Evolutionary conservation across 2,329 filamentous ascomycete genomes (phyloP).

Genomic region (Rhynchosporium agropyri): DNA sequence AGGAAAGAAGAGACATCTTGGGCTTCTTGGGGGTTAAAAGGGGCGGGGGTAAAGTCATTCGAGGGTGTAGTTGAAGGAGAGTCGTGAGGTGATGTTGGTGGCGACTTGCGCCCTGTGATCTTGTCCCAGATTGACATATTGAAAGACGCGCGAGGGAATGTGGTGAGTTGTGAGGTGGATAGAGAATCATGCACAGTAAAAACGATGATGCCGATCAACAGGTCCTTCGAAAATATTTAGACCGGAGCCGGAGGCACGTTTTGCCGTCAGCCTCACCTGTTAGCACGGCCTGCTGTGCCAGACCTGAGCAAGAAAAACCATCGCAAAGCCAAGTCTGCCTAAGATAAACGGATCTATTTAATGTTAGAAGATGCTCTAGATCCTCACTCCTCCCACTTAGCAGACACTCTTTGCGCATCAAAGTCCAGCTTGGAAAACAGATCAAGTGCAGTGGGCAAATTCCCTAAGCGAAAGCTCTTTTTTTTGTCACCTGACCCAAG

Average conservation of each 20-base stretch:
- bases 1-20: constrained; percentile 89
- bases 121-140: constrained; percentile 46
- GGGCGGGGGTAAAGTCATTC: constrained; percentile 53
- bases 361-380: too few relatives aligned
- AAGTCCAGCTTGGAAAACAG: not conserved
- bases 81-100: constrained; percentile 35
- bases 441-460: not conserved
- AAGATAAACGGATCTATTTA: too few relatives aligned
- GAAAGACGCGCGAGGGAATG: constrained; percentile 18
- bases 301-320: not conserved
- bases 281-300: not conserved
- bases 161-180: not conserved
- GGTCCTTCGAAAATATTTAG: constrained; percentile 14
- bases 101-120: constrained; percentile 44
- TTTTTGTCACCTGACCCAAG: constrained; percentile 10
- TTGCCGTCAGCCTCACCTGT: constrained; percentile 14
- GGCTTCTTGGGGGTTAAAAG: constrained; percentile 72
- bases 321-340: not conserved
- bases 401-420: too few relatives aligned
- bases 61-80: constrained; percentile 34
- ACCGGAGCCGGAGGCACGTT: constrained; percentile 8
- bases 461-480: constrained; percentile 12
- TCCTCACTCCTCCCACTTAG: too few relatives aligned
- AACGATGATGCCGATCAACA: constrained; percentile 1
- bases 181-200: not conserved